phyloP scores from a whole-genome alignment of 352 stramenopile genomes.

The Phytophthora sojae region DNA sequence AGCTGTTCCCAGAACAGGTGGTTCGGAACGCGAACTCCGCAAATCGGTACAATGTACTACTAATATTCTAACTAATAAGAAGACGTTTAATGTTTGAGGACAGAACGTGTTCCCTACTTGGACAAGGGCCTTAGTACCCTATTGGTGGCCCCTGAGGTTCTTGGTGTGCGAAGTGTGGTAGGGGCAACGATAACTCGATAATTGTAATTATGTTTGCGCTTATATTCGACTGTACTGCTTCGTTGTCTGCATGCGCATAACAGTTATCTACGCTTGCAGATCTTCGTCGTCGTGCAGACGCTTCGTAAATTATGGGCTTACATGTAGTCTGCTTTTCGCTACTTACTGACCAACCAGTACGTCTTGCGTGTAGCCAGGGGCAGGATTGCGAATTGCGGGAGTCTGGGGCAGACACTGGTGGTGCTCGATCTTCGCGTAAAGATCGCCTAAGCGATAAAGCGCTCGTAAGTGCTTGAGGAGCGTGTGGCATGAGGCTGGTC shows the following conservation, averaged over 20 bases:
- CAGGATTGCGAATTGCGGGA: background rate
- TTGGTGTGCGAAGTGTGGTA: no score
- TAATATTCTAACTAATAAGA: background rate
- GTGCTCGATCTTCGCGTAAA: background rate
- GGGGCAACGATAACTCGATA: no score
- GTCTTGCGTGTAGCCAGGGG: slow-evolving; percentile 18
- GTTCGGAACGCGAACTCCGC: background rate
- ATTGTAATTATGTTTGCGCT: no score
- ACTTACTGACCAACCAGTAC: slow-evolving; percentile 9
- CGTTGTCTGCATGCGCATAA: no score
- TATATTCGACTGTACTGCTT: no score
- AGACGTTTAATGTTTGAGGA: background rate
- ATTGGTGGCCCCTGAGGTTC: no score
- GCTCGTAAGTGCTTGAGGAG: slow-evolving; percentile 16
- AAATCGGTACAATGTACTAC: background rate
- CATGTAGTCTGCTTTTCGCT: no score
- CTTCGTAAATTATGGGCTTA: no score
- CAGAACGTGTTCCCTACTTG: background rate
- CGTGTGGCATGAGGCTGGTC: no score
- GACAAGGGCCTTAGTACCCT: background rate
- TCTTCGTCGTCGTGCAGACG: no score
- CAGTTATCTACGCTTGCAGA: no score
- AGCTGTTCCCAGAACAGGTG: background rate
- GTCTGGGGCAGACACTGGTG: background rate
- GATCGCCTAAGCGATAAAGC: slow-evolving; percentile 1